phyloP scores from a whole-genome alignment of 2,329 filamentous ascomycete species.

The Akanthomyces lecanii region DNA sequence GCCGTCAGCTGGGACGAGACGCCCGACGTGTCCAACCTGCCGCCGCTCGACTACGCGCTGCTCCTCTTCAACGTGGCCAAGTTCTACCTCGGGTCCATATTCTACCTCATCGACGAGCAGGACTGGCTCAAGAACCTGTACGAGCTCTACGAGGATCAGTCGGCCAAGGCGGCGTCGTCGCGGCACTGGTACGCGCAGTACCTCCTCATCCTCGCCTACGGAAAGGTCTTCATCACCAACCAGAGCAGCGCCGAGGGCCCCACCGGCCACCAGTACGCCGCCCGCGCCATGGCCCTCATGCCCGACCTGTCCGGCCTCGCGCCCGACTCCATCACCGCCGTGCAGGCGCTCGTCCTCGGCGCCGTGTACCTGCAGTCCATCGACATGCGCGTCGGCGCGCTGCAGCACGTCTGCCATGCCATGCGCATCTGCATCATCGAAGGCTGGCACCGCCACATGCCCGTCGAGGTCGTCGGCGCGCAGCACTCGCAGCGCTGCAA shows the following conservation, averaged over 20 bases:
- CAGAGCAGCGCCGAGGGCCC: conserved; percentile 27
- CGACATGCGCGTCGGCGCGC: conserved; percentile 32
- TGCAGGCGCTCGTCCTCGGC: conserved; percentile 30
- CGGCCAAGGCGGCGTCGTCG: conserved; percentile 19
- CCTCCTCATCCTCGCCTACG: conserved; percentile 30
- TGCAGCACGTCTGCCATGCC: conserved; percentile 33
- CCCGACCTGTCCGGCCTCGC: conserved; percentile 33
- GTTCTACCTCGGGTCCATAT: conserved; percentile 24
- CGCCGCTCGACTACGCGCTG: conserved; percentile 23
- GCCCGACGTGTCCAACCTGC: conserved; percentile 26
- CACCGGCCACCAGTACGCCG: conserved; percentile 35
- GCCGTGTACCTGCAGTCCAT: conserved; percentile 33
- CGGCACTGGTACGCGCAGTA: conserved; percentile 31
- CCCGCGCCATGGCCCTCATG: conserved; percentile 35
- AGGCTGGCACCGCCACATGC: conserved; percentile 27
- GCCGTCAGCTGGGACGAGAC: conserved; percentile 24
- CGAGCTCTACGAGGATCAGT: conserved; percentile 24
- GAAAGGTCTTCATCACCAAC: conserved; percentile 28
- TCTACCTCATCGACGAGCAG: conserved; percentile 24
- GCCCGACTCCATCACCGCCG: conserved; percentile 27
- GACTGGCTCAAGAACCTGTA: conserved; percentile 21
- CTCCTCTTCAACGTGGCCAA: conserved; percentile 25
- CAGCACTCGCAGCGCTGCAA: conserved; percentile 27
- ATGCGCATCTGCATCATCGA: conserved; percentile 31
- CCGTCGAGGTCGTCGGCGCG: conserved; percentile 21